These are phyloP conservation scores for Asclepias syriaca DNA, from an alignment of 257 asterid species.

Conservation along the genomic window DNA sequence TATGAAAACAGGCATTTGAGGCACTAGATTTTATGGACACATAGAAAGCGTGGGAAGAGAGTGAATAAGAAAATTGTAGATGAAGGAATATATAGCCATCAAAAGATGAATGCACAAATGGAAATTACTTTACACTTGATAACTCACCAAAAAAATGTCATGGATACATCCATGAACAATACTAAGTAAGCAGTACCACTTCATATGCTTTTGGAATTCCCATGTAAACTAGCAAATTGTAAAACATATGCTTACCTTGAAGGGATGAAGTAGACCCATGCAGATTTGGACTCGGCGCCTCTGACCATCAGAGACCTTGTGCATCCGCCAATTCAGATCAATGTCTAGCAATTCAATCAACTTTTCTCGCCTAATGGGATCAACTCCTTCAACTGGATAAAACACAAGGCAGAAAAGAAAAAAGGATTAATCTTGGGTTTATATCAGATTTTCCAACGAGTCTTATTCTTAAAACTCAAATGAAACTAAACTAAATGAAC, in stretches of 20 bases:
- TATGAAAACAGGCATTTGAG: neutral
- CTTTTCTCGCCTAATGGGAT: conserved; percentile 80
- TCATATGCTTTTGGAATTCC: neutral
- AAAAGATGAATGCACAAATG: neutral
- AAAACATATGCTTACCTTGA: conserved; percentile 41
- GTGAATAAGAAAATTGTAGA: neutral
- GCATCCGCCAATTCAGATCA: conserved; percentile 93
- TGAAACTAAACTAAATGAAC: neutral
- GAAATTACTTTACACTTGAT: neutral
- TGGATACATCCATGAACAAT: neutral
- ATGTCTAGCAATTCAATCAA: conserved; percentile 81
- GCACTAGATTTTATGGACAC: neutral
- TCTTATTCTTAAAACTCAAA: neutral
- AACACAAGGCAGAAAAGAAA: conserved; percentile 15
- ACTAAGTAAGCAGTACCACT: neutral
- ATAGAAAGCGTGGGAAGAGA: neutral
- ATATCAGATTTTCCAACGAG: neutral
- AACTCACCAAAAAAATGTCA: neutral
- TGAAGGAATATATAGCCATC: neutral
- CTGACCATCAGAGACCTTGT: conserved; percentile 98
- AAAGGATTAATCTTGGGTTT: conserved; percentile 10
- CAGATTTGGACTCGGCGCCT: conserved; percentile 96
- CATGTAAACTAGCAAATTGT: neutral
- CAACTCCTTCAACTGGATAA: conserved; percentile 85
- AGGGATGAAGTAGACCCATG: conserved; percentile 97